Base-by-base conservation (phyloP, 2,329 filamentous ascomycete genomes). In the Beauveria sp. region DNA sequence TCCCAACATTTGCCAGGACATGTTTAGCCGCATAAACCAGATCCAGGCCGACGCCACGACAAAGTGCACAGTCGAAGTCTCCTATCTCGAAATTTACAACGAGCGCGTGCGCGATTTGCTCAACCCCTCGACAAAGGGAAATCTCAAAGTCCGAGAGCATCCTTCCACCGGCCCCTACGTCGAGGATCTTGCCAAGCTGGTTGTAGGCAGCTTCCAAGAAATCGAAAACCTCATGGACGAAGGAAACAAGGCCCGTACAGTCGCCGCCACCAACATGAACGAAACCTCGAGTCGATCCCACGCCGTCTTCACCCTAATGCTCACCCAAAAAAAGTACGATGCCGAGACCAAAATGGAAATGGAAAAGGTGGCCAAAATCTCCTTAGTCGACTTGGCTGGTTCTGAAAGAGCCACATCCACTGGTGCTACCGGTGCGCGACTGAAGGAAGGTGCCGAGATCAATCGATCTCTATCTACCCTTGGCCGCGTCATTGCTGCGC, bases 211-310 rank as follows among this genome's bases (percentile, higher is more conserved):
- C 63, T 97, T 99, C 72, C 82, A 88, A 59, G 96, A 99, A 72
- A 97, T 99, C 66, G 94, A 99, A 70, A 88, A 97, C 71, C 78
- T 99, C 69, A 99, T 99, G 94, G 94, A 99, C 71, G 93, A 97
- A 76, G 94, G 94, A 70, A 99, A 99, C 80, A 99, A 99, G 77
- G 94, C 94, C 40, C 84, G 94, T 80, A 99, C 94, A 0, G 94
- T 99, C 44, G 94, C 94, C 3, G 94, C 94, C 8, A 99, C 94
- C 44, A 99, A 97, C 82, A 99, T 99, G 94, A 99, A 99, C 80
- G 94, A 97, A 76, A 99, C 96, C 0, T 97, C 92, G 63, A 96
- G 92, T 83, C 88, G 94, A 80, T 97, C 93, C 72, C 94, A 99
- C 75, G 94, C 94, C 46, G 96, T 99, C 56, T 99, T 99, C 73